Conservation (phyloP, 2,329 filamentous ascomycete genomes). For the Penicillium sp. region DNA sequence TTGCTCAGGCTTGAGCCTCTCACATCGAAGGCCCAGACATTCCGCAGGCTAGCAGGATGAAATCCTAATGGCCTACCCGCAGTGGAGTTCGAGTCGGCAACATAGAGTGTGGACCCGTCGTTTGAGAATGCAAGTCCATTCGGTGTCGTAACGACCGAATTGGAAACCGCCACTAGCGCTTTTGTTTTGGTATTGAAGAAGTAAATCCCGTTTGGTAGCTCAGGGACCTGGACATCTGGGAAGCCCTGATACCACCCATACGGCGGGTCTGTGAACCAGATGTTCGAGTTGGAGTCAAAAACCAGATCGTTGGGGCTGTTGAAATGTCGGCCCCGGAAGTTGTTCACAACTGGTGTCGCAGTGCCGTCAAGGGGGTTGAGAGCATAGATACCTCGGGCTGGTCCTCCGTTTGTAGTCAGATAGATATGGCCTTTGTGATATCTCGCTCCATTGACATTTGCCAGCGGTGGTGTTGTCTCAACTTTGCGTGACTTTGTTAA, state of each 20-base stretch:
- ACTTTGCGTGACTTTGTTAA: slow-evolving; percentile 6
- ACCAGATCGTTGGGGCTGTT: slow-evolving; percentile 12
- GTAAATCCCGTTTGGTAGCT: slow-evolving; percentile 7
- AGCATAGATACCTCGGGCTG: slow-evolving; percentile 5
- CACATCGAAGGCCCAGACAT: slow-evolving; percentile 14
- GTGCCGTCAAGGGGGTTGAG: slow-evolving; percentile 4
- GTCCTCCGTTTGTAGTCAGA: slow-evolving; percentile 9
- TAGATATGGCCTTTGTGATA: slow-evolving; percentile 9
- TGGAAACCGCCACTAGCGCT: slow-evolving; percentile 2
- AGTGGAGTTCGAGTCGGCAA: slow-evolving; percentile 12
- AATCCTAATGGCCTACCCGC: slow-evolving; percentile 4
- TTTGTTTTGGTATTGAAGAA: slow-evolving; percentile 12
- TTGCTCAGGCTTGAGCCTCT: slow-evolving; percentile 6
- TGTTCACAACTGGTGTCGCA: slow-evolving; percentile 8
- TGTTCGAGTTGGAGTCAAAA: slow-evolving; percentile 11
- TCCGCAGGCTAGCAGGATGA: slow-evolving; percentile 3
- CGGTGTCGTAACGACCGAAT: slow-evolving; percentile 1
- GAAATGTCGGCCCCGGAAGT: slow-evolving; percentile 10
- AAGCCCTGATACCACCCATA: slow-evolving; percentile 10
- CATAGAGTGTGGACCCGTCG: slow-evolving; percentile 3
- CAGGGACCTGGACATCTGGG: slow-evolving; percentile 2
- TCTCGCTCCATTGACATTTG: slow-evolving; percentile 10
- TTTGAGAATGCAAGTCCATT: slow-evolving; percentile 9
- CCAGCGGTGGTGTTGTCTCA: slow-evolving; percentile 3
- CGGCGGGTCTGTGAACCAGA: slow-evolving; percentile 12